Percentiles rank a stretch among this genome's conserved stretches.
phyloP scores from a whole-genome alignment of 163 green algal species.

The Prototheca cutis region DNA sequence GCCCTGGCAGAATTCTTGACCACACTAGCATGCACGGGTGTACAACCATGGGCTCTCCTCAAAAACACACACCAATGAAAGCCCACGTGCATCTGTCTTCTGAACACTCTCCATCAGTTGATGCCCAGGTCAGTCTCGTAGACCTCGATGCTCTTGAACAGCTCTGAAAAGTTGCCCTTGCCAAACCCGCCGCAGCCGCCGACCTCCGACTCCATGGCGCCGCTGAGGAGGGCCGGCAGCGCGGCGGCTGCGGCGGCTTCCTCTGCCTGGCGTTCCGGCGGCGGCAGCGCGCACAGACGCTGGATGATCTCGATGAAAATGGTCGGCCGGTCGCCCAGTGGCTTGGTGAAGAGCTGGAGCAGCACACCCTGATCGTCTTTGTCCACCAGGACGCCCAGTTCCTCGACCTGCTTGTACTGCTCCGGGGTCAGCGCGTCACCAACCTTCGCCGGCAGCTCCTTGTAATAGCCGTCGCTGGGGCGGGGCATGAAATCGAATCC shows the following conservation, averaged over 20 bases:
- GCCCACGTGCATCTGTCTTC: too few species aligned
- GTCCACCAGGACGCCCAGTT: constrained; percentile 91
- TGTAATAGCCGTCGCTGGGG: constrained; percentile 77
- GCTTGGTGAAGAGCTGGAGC: constrained; percentile 88
- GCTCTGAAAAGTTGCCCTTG: constrained; percentile 86
- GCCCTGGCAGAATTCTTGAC: too few species aligned
- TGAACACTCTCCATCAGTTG: too few species aligned
- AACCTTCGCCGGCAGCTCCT: constrained; percentile 57
- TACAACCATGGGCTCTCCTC: too few species aligned
- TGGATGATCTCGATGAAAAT: constrained; percentile 99
- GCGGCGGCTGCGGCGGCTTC: constrained; percentile 7
- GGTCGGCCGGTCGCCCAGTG: constrained; percentile 80
- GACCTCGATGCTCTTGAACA: constrained; percentile 95
- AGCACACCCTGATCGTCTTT: constrained; percentile 89
- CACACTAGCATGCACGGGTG: too few species aligned
- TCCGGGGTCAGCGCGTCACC: constrained; percentile 62
- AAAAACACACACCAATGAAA: too few species aligned
- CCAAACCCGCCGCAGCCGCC: constrained; percentile 95
- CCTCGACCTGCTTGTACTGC: constrained; percentile 67
- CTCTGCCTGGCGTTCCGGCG: background rate
- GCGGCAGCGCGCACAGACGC: constrained; percentile 68
- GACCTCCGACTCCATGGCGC: constrained; percentile 46
- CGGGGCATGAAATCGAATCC: constrained; percentile 95
- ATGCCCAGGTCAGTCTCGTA: constrained; percentile 35
- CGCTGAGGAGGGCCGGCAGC: background rate